Base-by-base conservation (phyloP, 164 flowering plant species). In the Vitis amurensis region DNA sequence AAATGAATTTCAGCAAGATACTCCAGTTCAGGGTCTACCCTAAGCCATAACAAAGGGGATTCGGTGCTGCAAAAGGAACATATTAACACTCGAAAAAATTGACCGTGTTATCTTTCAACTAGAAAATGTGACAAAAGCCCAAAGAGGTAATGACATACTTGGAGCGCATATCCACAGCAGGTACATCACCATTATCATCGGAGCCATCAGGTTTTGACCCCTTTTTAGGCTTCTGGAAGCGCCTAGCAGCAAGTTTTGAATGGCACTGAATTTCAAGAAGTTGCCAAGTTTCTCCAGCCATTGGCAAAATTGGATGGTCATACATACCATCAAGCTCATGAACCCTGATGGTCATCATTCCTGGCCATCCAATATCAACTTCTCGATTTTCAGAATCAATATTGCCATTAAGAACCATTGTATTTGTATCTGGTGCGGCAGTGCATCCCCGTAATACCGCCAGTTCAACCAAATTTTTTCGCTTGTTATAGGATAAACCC, bases 1-100 rank as follows among this genome's bases (percentile, higher is more conserved):
- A 93, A 86, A 73, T 91, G 88, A 74, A 91, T 82, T 77, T 95
- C 93, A 71, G 99, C 97, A 73, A 95, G 92, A 79, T 95, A 95
- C 74, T 95, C 99, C 97, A 95, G 86, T 79, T 91, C 95, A 10
- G 99, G 99, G 68, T 93, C 97, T 7, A 94, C 97, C 73, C 98
- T 86, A 67, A 95, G 80, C 99, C 99, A 95, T 64, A 86, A 71
- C 84, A 95, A 81, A 11, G 99, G 98, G 10, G 98, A 91, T 37
- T 95, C 99, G 55, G 78, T 75, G 70, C 98, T 95, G 88, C 80
- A 76, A 58, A 48, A 51, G 19, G 48, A 68, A 29, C 10, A 68
- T 31, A 48, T 27, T 59, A 67, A 52, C 8, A 49, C 11, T n/a
- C 49, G 64, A 6, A 68, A 55, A 51, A 59, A 70, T 29, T 60